These are phyloP conservation scores for Lipomyces sp. DNA, from an alignment of 805 yeast genomes.

Conservation along the genomic window DNA sequence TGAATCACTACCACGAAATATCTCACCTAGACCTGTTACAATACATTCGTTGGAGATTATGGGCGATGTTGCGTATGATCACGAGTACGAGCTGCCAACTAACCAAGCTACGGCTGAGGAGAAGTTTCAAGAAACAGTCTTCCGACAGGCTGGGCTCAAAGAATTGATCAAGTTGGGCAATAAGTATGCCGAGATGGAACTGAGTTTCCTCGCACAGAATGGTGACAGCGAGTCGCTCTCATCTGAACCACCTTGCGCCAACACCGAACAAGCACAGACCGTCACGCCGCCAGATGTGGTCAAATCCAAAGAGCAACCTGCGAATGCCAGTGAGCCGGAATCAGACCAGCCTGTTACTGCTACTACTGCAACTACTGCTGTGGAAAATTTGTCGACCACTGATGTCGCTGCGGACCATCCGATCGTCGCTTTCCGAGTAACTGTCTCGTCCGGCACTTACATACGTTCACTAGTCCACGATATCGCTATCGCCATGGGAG, in stretches of 20 bases:
- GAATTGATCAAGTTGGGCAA: conserved; percentile 21
- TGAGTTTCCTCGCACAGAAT: conserved; percentile 11
- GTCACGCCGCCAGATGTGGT: background rate
- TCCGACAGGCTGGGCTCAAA: conserved; percentile 39
- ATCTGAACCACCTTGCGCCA: background rate
- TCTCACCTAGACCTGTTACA: conserved; percentile 73
- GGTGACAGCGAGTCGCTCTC: conserved; percentile 17
- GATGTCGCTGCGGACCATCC: conserved; percentile 20
- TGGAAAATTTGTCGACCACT: background rate
- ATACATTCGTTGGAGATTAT: conserved; percentile 60
- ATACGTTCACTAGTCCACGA: conserved; percentile 90
- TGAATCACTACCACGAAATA: conserved; percentile 79
- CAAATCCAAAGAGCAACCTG: conserved; percentile 51
- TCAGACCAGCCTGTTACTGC: conserved; percentile 1
- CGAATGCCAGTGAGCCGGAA: conserved; percentile 45
- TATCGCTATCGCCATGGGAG: conserved; percentile 76
- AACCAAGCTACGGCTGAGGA: conserved; percentile 46
- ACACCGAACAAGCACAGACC: background rate
- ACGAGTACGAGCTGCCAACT: conserved; percentile 53
- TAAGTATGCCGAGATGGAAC: conserved; percentile 23
- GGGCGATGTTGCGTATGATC: conserved; percentile 60
- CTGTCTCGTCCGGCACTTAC: conserved; percentile 94
- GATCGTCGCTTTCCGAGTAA: conserved; percentile 69
- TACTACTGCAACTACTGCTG: background rate
- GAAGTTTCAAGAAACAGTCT: conserved; percentile 52